Base-by-base conservation (phyloP, 257 asterid genomes). In the Nicotiana tabacum region DNA sequence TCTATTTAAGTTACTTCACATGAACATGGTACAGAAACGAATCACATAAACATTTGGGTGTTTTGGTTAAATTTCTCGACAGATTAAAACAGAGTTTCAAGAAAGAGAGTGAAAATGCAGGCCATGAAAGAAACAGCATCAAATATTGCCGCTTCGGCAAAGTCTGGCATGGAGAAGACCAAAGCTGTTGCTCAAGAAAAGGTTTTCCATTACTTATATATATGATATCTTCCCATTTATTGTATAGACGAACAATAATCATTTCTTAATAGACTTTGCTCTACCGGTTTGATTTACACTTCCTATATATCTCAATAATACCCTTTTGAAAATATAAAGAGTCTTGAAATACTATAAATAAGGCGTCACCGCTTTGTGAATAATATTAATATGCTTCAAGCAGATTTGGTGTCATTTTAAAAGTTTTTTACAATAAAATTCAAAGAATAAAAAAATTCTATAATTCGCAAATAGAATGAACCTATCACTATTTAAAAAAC, bases 131-230 rank as follows among this genome's bases (percentile, higher is more conserved):
- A 92, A 83, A 66, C 84, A 13, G 92, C 93, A n/a, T 84, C 92
- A 8, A 90, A 91, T 70, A 66, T 86, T 8, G 92, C 91, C 80
- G 97, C 97, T n/a, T 88, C 95, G 9, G 97, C 97, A 6, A 85
- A 86, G 57, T 81, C 96, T 6, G 97, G 97, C 85, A 78, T 89
- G 88, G 97, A 89, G 4, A 93, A 93, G 66, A 84, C 97, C 67
- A 93, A 83, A 77, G 97, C 97, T 67, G 78, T 81, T 81, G 86
- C 83, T 9, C 92, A 86, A 84, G 97, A 90, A 78, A 90, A 92
- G 97, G 94, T 92, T 2, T 24, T 69, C n/a, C 15, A 16, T 67
- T 43, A 10, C 2, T 65, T 15, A 43, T 32, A 32, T 32, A 53
- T 12, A 53, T 2, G 16, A 11, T 53, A 15, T 15, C 17, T 3